phyloP scores from a whole-genome alignment of 2,329 filamentous ascomycete species.

The Penicillium verrucosum region DNA sequence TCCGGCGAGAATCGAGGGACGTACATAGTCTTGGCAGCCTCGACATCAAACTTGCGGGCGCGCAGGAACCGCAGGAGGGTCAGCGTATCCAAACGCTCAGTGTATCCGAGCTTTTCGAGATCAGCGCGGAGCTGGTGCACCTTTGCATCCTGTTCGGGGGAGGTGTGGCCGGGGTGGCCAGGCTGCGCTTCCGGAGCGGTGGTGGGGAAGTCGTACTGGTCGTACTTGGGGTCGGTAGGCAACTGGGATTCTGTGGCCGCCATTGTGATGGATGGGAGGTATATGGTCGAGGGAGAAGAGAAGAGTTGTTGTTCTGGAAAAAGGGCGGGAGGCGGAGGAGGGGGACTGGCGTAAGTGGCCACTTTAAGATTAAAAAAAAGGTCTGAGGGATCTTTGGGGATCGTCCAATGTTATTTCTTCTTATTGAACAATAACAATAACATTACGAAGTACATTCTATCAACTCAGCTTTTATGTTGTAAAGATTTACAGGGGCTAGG shows the following conservation, averaged over 20 bases:
- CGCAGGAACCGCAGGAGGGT: conserved; percentile 90
- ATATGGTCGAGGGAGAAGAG: conserved; percentile 7
- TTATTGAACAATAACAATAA: not conserved
- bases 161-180: conserved; percentile 87
- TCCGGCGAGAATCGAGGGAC: conserved; percentile 32
- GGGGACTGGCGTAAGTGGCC: conserved; percentile 22
- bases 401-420: not conserved
- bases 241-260: conserved; percentile 33
- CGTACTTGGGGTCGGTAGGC: conserved; percentile 80
- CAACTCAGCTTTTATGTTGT: no score
- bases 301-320: conserved; percentile 11
- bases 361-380: conserved; percentile 12
- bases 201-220: conserved; percentile 90
- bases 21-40: conserved; percentile 81
- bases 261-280: conserved; percentile 27
- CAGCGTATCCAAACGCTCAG: conserved; percentile 82
- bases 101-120: conserved; percentile 81
- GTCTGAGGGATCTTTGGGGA: not conserved
- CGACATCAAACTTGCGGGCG: conserved; percentile 91
- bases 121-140: conserved; percentile 78
- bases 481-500: not conserved
- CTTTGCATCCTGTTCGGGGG: conserved; percentile 80
- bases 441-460: no score
- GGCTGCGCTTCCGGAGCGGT: conserved; percentile 65
- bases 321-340: conserved; percentile 21